Base-by-base conservation (phyloP, 2,329 filamentous ascomycete species). In the Didymella exigua region DNA sequence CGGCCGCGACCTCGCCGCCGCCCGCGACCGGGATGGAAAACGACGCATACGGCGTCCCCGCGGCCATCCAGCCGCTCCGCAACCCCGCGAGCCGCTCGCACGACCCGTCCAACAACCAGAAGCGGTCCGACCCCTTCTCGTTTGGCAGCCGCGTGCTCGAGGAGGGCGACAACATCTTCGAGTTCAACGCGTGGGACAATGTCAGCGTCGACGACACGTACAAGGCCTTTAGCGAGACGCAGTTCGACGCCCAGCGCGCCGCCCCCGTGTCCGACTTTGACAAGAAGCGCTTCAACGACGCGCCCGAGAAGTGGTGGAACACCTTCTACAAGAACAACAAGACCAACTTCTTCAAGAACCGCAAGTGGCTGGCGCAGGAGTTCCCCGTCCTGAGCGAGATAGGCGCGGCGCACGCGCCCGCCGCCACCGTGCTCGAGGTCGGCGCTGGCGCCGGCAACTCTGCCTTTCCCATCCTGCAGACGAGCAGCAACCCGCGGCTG, bases 141-240 rank as follows among this genome's bases (percentile, higher is more conserved):
- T 99, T 99, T 75, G 95, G 95, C 58, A 95, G 90, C 42, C 90
- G 93, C 56, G 90, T 85, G 69, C 85, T 99, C 46, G 86, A 89
- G 68, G 83, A 93, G 74, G 86, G 87, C 71, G 93, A 96, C 78
- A 84, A 98, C 73, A 90, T 96, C 69, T 99, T 93, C 78, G 89
- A 96, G 75, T 96, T 95, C 85, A 99, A 99, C 76, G 95, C 95
- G 31, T 99, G 95, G 95, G 95, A 99, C 75, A 93, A 99, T 74
- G 95, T 98, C 72, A 89, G 93, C 77, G 92, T 92, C 73, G 93
- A 98, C 78, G 86, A 91, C 66, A 83, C 87, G 34, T 98, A 96
- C 82, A 88, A 89, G 71, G 86, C 89, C 71, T 96, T 95, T 76
- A 88, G 92, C 57, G 86, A 93, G 76, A 78, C 87, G 70, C 95